Evolutionary conservation across 2,329 filamentous ascomycete genomes (phyloP), one percentile per base, ranked within the genome.

Genomic region (Madurella mycetomatis): DNA sequence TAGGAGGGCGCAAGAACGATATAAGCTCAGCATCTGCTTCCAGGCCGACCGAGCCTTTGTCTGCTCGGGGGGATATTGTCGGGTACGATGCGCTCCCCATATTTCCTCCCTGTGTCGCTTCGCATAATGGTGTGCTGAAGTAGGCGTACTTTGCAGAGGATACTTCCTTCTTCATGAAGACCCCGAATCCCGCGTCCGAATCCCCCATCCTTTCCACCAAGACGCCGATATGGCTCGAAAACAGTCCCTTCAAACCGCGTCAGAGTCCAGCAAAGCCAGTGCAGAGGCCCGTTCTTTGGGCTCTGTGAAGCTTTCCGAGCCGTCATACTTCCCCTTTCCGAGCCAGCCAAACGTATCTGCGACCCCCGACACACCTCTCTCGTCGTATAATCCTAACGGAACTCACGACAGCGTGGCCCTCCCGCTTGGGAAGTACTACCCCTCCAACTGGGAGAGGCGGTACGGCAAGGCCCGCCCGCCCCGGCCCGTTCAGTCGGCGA

Each of bases 101-200:
- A 25, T 46, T 44, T 42, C 9, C 32, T 46, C 41, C 43, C 31
- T 49, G 49, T 39, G 11, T 31, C 48, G 18, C 42, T 42, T 7
- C 37, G 18, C 17, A 9, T 19, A 17, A 11, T 25, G n/a, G 2
- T 40, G 30, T 50, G 41, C 39, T 48, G 13, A 52, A 42, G 40
- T 49, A 25, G n/a, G 31, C 25, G 34, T 32, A 34, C 7, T 19
- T 17, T 41, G 37, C 60, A 84, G 82, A 65, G 81, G 77, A 30
- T 85, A 84, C 62, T 85, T 85, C 60, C 81, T 81, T 16, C 67
- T 79, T 32, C 81, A 84, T 67, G 81, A 84, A 66, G 79, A 84
- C 49, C 75, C 78, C 41, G 69, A 66, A 48, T 64, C 66, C 53
- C 72, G 75, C 50, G 65, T 80, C 16, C 74, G 76, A 55, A 74